Evolutionary conservation across 805 yeast genomes (phyloP).

Genomic region (Saccharomycopsis sp.): DNA sequence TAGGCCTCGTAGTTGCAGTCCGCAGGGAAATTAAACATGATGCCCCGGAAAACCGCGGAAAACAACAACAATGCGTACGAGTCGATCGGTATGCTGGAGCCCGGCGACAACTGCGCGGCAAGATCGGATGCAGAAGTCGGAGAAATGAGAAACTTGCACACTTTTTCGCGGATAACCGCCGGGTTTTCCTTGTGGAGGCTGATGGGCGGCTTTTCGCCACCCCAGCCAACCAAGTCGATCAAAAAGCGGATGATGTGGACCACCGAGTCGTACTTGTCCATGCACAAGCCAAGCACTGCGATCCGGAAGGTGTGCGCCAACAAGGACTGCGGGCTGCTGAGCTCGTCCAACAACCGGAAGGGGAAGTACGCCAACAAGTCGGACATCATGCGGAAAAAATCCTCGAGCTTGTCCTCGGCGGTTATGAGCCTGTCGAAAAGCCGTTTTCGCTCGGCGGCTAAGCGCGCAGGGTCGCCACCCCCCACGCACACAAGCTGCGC

Average conservation of each 20-base stretch:
- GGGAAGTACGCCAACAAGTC: slow-evolving; percentile 72
- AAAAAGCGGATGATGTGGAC: slow-evolving; percentile 65
- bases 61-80: slow-evolving; percentile 31
- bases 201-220: slow-evolving; percentile 71
- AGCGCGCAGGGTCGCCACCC: not conserved
- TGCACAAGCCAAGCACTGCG: slow-evolving; percentile 45
- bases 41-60: slow-evolving; percentile 50
- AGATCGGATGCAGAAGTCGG: not conserved
- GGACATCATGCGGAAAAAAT: slow-evolving; percentile 72
- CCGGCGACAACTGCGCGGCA: not conserved
- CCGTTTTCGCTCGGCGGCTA: not conserved
- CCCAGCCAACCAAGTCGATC: slow-evolving; percentile 82
- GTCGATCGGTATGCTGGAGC: slow-evolving; percentile 19
- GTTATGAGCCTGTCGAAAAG: slow-evolving; percentile 23
- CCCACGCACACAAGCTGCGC: not conserved
- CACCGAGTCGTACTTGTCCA: slow-evolving; percentile 68
- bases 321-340: slow-evolving; percentile 24
- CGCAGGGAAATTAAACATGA: slow-evolving; percentile 62
- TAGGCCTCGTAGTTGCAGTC: slow-evolving; percentile 70
- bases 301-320: slow-evolving; percentile 50
- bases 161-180: slow-evolving; percentile 43
- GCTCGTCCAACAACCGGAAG: slow-evolving; percentile 27
- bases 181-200: slow-evolving; percentile 55
- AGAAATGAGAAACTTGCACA: slow-evolving; percentile 35
- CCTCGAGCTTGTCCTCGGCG: slow-evolving; percentile 67